A percentile compares a stretch with the other conserved stretches of the same genome.
phyloP scores from a whole-genome alignment of 306 rosid species.

The Chamaecrista fasciculata region DNA sequence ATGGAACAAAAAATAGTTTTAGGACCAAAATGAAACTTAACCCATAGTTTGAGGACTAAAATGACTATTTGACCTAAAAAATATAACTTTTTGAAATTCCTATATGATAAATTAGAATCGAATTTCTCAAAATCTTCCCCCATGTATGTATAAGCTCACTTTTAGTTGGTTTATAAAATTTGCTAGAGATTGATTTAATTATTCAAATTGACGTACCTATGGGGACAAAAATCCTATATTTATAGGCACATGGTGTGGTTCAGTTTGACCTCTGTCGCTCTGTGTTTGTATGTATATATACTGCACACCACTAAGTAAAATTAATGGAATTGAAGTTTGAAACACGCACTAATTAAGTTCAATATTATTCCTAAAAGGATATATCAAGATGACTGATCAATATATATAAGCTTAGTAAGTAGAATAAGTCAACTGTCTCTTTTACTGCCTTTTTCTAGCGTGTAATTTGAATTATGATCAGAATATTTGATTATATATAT shows the following conservation, averaged over 20 bases:
- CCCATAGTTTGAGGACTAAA: no score
- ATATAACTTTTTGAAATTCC: no score
- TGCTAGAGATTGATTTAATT: neutral
- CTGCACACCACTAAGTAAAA: neutral
- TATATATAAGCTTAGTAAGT: neutral
- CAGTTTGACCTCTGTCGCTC: no score
- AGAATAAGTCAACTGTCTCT: neutral
- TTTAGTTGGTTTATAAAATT: neutral
- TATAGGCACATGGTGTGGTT: neutral
- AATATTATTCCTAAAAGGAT: neutral
- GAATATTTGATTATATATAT: no score
- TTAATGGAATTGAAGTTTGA: neutral
- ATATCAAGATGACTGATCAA: neutral
- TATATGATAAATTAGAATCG: neutral
- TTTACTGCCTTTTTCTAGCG: neutral
- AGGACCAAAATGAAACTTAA: no score
- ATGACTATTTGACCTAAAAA: no score
- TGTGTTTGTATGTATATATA: no score
- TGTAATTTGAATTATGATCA: neutral
- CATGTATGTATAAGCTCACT: neutral
- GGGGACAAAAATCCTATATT: constrained; percentile 2
- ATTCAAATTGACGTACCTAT: neutral
- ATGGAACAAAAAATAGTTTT: no score
- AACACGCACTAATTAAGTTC: neutral
- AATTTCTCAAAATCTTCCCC: neutral